These are phyloP conservation scores for Umbelopsis sp. DNA, from an alignment of 192 early-diverging fungal genomes.

Conservation along the genomic window DNA sequence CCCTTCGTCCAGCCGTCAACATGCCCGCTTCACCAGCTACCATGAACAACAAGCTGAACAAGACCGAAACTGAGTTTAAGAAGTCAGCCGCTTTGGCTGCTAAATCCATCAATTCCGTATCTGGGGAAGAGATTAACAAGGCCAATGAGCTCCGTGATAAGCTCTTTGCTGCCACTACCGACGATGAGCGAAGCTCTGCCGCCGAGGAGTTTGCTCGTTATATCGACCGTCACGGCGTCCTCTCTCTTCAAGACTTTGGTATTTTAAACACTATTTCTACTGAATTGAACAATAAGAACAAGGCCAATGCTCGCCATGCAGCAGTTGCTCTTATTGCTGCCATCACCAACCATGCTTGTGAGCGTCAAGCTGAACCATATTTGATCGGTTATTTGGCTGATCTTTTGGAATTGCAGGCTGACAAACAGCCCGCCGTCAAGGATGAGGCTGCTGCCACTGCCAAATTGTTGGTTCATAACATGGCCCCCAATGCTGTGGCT, in stretches of 20 bases:
- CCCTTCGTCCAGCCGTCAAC: constrained; percentile 15
- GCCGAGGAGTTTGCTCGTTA: constrained; percentile 34
- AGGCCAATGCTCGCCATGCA: constrained; percentile 60
- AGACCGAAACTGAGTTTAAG: constrained; percentile 25
- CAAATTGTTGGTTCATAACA: constrained; percentile 35
- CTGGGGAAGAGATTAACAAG: constrained; percentile 29
- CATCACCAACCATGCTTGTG: constrained; percentile 52
- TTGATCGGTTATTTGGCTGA: constrained; percentile 64
- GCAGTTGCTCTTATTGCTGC: constrained; percentile 60
- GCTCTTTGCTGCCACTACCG: constrained; percentile 28
- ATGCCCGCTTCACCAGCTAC: constrained; percentile 37
- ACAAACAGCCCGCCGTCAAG: constrained; percentile 47
- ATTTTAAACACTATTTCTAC: constrained; percentile 60
- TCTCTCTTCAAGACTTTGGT: constrained; percentile 56
- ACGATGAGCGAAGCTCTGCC: constrained; percentile 29
- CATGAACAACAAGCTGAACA: constrained; percentile 27
- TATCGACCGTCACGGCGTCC: constrained; percentile 59
- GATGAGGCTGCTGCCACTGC: constrained; percentile 43
- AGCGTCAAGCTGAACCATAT: constrained; percentile 70
- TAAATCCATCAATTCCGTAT: background rate
- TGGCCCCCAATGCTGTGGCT: constrained; percentile 49
- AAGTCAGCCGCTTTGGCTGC: constrained; percentile 30
- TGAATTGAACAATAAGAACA: constrained; percentile 74
- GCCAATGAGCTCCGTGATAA: constrained; percentile 34
- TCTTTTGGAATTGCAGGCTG: constrained; percentile 63